These are phyloP conservation scores for Lasiosphaeria hispida DNA, from an alignment of 495 filamentous ascomycete genomes.

Conservation along the genomic window DNA sequence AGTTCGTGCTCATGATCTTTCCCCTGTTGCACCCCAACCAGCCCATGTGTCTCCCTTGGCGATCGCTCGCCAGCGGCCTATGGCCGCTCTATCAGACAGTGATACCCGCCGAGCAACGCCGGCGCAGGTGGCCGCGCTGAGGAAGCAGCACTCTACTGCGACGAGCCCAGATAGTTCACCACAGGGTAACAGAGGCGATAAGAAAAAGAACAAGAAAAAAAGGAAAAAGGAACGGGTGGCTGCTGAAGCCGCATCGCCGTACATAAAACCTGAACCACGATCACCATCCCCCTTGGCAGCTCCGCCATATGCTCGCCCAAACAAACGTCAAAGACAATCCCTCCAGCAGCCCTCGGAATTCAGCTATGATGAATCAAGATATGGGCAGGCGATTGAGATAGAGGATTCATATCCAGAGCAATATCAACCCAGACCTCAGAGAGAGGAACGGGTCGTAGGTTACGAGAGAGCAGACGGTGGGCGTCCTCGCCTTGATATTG, in stretches of 20 bases:
- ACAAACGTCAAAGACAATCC: conserved; percentile 52
- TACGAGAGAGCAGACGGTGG: conserved; percentile 27
- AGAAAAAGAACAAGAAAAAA: conserved; percentile 50
- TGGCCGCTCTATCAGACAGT: conserved; percentile 35
- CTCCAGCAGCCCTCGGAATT: conserved; percentile 42
- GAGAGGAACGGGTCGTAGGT: conserved; percentile 27
- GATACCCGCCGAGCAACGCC: conserved; percentile 36
- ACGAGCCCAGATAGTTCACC: conserved; percentile 54
- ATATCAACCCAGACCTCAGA: conserved; percentile 20
- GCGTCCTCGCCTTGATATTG: conserved; percentile 19
- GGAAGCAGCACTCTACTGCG: conserved; percentile 39
- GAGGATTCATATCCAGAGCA: conserved; percentile 28
- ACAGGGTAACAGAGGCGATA: conserved; percentile 38
- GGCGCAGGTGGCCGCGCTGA: conserved; percentile 50
- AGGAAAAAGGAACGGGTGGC: conserved; percentile 47
- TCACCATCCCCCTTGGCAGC: conserved; percentile 73
- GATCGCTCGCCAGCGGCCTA: conserved; percentile 56
- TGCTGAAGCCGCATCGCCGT: conserved; percentile 46
- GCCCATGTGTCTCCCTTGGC: conserved; percentile 77
- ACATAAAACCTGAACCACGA: conserved; percentile 83
- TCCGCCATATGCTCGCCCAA: conserved; percentile 47
- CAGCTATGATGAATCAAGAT: conserved; percentile 43
- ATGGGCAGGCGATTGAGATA: conserved; percentile 24
- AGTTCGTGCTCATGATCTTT: conserved; percentile 50
- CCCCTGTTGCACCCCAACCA: conserved; percentile 78